Base-by-base conservation (phyloP, 495 filamentous ascomycete species). In the Penicilliopsis zonata region DNA sequence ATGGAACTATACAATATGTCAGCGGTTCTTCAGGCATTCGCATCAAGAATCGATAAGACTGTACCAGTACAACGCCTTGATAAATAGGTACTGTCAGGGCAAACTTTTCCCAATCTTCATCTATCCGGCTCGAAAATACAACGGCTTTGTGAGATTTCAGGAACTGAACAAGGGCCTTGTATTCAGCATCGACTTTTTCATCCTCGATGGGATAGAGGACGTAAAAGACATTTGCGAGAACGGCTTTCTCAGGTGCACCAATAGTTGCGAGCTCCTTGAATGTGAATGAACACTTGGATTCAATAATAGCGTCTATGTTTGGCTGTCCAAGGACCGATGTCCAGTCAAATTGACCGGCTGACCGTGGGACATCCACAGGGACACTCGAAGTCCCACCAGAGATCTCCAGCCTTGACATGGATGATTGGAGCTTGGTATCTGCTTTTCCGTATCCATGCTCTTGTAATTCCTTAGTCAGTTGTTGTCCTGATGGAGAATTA, bases 1-100 rank as follows among this genome's bases (percentile, higher is more conserved):
- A 36, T 69, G 59, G 17, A 69, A 60, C 63, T 30, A 16, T 5
- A 4, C 5, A 8, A 8, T 5, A 5, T 14, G 8, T 28, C 26
- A 23, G 21, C 21, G 6, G n/a, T 23, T 6, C 21, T 23, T 23
- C 21, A 23, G 6, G 21, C 21, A 23, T 23, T 6, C 10, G 10
- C 10, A 6, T 6, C 10, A 6, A 10, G 6, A 10, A 23, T 6
- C 6, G 10, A 23, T 6, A 6, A 6, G 10, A 23, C 21, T 52
- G 34, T 51, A 69, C 65, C 42, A 69, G 44, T 10, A 56, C 43
- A n/a, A 58, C 56, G 4, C 60, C 61, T 5, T 30, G 30, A n/a
- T 41, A 46, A 26, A 41, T 40, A 2, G n/a, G n/a, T n/a, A n/a
- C n/a, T n/a, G 50, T 51, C 8, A 48, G 43, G 10, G 44, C 24